Evolutionary conservation across 257 asterid species (phyloP).

Genomic region (Forsythia suspensa): DNA sequence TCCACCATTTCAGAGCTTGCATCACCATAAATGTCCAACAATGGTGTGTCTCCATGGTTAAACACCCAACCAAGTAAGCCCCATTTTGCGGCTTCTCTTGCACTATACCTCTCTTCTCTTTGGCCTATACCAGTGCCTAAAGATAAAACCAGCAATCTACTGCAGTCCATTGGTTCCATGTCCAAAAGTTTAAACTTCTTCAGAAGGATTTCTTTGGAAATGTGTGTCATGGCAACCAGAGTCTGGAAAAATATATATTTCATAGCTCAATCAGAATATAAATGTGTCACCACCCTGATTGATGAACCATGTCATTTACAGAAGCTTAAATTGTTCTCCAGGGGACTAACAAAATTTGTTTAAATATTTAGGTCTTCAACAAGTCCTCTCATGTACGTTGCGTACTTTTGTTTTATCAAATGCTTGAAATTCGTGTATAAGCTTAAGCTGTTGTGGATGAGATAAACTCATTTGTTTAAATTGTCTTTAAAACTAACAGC

Average conservation of each 20-base stretch:
- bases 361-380: too few species aligned
- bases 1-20: slow-evolving; percentile 77
- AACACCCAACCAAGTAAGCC: slow-evolving; percentile 62
- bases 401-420: too few species aligned
- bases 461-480: too few species aligned
- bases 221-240: slow-evolving; percentile 59
- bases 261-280: not conserved
- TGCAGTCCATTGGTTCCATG: slow-evolving; percentile 50
- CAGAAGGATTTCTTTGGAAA: slow-evolving; percentile 48
- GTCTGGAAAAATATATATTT: slow-evolving; percentile 38
- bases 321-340: not conserved
- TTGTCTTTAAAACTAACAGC: too few species aligned
- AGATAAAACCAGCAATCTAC: slow-evolving; percentile 52
- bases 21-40: slow-evolving; percentile 51
- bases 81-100: slow-evolving; percentile 53
- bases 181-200: slow-evolving; percentile 39
- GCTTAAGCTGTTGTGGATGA: too few species aligned
- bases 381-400: too few species aligned
- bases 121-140: slow-evolving; percentile 58
- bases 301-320: too few species aligned
- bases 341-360: too few species aligned
- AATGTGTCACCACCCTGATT: too few species aligned
- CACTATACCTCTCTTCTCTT: slow-evolving; percentile 51
- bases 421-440: too few species aligned
- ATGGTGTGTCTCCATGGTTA: slow-evolving; percentile 52